Base-by-base conservation (phyloP, 306 rosid species). In the Fagus crenata region DNA sequence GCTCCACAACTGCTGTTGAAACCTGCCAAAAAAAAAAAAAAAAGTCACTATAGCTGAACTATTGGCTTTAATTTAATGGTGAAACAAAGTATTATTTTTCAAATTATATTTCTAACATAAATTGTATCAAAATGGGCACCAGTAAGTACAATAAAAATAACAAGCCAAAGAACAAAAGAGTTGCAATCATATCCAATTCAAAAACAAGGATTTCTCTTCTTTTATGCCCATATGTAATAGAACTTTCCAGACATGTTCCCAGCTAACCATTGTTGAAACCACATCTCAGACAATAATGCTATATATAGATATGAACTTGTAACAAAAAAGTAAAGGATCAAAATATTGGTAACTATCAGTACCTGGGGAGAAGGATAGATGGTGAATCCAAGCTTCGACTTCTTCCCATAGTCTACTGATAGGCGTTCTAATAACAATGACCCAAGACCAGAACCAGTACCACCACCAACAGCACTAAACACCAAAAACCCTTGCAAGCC, bases 291-390 rank as follows among this genome's bases (percentile, higher is more conserved):
- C 36, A 59, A 28, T 12, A 31, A 59, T 9, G 17, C 37, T 31
- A 59, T 9, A 59, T 4, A 31, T 8, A 4, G 2, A 22, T 22
- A 22, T 22, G 5, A 9, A 12, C 4, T 28, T 11, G 3, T 31
- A 28, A 8, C 65, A 59, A 28, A 58, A 22, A 36, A 22, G 65
- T 59, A 31, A 31, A 28, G 42, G 67, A 17, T 2, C 14, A 33
- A 17, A 17, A 22, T 18, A 60, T 46, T 33, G 49, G 15, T 35
- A 77, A 69, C 55, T 64, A n/a, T 40, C 61, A 32, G 73, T 83
- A 93, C 97, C 98, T 95, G 98, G 8, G 98, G 98, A n/a, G 98
- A 95, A 60, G 98, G 98, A 65, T 92, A 95, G 83, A 95, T 95
- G 78, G 98, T 90, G 89, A 95, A 95, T 4, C 98, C 98, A 6